These are phyloP conservation scores for Polytrichum commune DNA, from an alignment of 225 moss, liverwort and hornwort genomes.

Conservation along the genomic window DNA sequence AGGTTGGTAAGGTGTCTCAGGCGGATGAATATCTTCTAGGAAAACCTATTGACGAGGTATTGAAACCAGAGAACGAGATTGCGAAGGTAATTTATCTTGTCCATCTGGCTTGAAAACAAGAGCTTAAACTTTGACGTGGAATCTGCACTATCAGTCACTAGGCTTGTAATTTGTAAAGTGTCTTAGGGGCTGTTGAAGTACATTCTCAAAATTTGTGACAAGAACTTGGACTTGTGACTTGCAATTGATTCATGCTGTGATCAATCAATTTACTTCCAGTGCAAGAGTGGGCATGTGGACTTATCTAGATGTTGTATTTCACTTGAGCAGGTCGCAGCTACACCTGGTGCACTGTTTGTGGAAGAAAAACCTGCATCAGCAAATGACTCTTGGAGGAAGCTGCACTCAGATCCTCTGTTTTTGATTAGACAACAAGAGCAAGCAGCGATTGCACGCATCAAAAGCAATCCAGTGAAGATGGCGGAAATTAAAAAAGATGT, in stretches of 20 bases:
- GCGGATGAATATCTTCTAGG: conserved; percentile 62
- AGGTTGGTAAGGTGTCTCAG: conserved; percentile 63
- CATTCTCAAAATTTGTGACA: no score
- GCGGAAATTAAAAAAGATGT: conserved; percentile 57
- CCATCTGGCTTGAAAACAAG: not conserved
- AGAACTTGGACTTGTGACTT: no score
- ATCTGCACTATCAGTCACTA: no score
- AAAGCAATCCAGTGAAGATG: conserved; percentile 98
- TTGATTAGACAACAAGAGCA: conserved; percentile 93
- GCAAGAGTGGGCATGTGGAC: no score
- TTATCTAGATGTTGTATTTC: no score
- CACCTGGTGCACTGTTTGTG: conserved; percentile 83
- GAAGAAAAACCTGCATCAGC: conserved; percentile 72
- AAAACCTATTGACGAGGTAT: conserved; percentile 63
- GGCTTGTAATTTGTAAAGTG: no score
- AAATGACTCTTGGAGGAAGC: conserved; percentile 98
- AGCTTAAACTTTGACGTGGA: no score
- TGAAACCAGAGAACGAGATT: conserved; percentile 53
- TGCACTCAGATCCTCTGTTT: conserved; percentile 89
- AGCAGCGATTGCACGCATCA: conserved; percentile 79
- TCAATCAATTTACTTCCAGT: no score
- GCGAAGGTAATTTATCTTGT: conserved; percentile 35
- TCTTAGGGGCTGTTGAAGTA: no score
- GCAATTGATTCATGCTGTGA: no score
- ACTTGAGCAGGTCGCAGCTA: conserved; percentile 42